Percentiles rank a stretch among this genome's conserved stretches.
phyloP scores from a whole-genome alignment of 345 rosid species.

The Geranium brycei region DNA sequence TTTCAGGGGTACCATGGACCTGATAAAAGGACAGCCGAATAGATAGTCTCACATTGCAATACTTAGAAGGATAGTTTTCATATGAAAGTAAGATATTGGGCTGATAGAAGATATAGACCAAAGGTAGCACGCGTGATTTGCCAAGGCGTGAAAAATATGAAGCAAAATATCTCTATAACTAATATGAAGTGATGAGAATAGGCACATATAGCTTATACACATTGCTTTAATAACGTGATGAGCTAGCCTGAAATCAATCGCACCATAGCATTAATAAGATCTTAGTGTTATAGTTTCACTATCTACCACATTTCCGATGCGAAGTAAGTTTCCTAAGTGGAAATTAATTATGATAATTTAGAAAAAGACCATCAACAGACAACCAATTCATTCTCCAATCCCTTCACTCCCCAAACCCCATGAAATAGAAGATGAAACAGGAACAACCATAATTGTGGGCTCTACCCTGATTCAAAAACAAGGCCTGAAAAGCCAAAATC shows the following conservation, averaged over 20 bases:
- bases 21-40: constrained; percentile 8
- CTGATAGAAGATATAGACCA: too few species aligned
- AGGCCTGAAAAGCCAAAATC: not conserved
- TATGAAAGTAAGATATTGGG: not conserved
- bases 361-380: not conserved
- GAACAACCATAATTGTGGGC: not conserved
- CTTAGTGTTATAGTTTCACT: not conserved
- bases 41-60: not conserved
- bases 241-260: too few species aligned
- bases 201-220: not conserved
- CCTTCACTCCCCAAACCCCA: not conserved
- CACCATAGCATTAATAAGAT: not conserved
- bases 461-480: not conserved
- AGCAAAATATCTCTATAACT: not conserved
- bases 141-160: not conserved
- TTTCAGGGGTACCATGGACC: constrained; percentile 74
- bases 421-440: not conserved
- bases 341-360: not conserved
- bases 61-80: not conserved
- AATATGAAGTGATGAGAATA: not conserved
- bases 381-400: not conserved
- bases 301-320: not conserved
- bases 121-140: not conserved
- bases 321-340: not conserved
- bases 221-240: not conserved